These are phyloP conservation scores for Coemansia sp. DNA, from an alignment of 192 early-diverging fungal genomes.

Conservation along the genomic window DNA sequence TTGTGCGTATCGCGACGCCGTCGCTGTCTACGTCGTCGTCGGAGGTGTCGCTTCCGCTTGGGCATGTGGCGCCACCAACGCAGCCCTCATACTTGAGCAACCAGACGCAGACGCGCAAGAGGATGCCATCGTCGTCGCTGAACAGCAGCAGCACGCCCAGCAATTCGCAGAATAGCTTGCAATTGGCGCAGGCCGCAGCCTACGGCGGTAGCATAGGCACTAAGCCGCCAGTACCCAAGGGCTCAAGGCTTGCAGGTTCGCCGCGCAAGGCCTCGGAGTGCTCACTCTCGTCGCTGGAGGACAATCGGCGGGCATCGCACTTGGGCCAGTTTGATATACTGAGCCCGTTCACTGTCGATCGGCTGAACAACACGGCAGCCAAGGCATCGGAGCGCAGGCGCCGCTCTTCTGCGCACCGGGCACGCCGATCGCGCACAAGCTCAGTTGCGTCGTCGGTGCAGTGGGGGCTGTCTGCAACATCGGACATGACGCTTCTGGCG, in stretches of 20 bases:
- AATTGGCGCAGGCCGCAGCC: conserved; percentile 13
- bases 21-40: conserved; percentile 54
- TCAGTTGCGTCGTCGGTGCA: conserved; percentile 28
- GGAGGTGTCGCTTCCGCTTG: conserved; percentile 48
- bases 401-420: conserved; percentile 31
- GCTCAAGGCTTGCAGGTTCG: conserved; percentile 9
- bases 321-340: conserved; percentile 34
- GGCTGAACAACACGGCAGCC: conserved; percentile 41
- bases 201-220: conserved; percentile 6
- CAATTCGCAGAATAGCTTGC: conserved; percentile 21
- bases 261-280: conserved; percentile 30
- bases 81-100: not conserved
- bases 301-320: conserved; percentile 25
- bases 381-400: conserved; percentile 50
- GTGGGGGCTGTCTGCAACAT: conserved; percentile 32
- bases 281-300: conserved; percentile 44
- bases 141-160: conserved; percentile 6
- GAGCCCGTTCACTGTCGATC: conserved; percentile 47
- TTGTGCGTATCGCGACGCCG: conserved; percentile 46
- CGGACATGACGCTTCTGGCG: conserved; percentile 29
- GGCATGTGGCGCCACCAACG: conserved; percentile 4
- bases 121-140: conserved; percentile 23
- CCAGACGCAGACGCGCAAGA: conserved; percentile 20
- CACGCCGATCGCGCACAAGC: conserved; percentile 28
- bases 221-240: conserved; percentile 4